Evolutionary conservation across 768 basidiomycete genomes (phyloP).

Genomic region (Pleurotus pulmonarius): DNA sequence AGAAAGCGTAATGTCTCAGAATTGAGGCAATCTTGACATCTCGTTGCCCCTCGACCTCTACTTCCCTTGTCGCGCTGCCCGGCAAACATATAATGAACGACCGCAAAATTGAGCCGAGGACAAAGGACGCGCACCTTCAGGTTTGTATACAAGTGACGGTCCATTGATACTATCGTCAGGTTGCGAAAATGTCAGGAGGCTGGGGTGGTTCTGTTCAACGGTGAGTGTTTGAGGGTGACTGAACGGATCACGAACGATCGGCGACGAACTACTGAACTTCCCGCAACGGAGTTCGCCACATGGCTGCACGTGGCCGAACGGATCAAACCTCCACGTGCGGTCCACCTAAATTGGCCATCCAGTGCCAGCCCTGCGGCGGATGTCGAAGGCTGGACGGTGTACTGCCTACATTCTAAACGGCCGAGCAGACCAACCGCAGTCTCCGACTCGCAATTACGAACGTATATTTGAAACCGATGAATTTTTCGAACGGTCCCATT

Average conservation of each 20-base stretch:
- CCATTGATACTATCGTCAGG: neutral
- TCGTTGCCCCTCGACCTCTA: neutral
- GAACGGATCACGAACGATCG: conserved; percentile 5
- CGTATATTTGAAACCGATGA: too few species aligned
- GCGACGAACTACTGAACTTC: too few species aligned
- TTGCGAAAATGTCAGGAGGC: neutral
- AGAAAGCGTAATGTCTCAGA: neutral
- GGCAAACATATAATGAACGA: too few species aligned
- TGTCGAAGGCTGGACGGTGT: too few species aligned
- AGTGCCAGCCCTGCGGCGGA: too few species aligned
- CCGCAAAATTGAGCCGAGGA: too few species aligned
- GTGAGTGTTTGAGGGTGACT: conserved; percentile 1
- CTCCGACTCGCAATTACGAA: too few species aligned
- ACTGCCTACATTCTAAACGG: too few species aligned
- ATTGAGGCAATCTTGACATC: neutral
- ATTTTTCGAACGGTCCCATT: too few species aligned
- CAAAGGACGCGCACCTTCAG: neutral
- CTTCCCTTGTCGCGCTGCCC: neutral
- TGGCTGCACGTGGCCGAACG: conserved; percentile 2
- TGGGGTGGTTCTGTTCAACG: neutral
- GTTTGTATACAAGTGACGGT: neutral
- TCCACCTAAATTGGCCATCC: neutral
- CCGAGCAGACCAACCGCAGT: too few species aligned
- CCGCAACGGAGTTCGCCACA: neutral
- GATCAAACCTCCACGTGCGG: conserved; percentile 4